Evolutionary conservation across 805 yeast genomes (phyloP).

Genomic region (Saturnispora dispora): DNA sequence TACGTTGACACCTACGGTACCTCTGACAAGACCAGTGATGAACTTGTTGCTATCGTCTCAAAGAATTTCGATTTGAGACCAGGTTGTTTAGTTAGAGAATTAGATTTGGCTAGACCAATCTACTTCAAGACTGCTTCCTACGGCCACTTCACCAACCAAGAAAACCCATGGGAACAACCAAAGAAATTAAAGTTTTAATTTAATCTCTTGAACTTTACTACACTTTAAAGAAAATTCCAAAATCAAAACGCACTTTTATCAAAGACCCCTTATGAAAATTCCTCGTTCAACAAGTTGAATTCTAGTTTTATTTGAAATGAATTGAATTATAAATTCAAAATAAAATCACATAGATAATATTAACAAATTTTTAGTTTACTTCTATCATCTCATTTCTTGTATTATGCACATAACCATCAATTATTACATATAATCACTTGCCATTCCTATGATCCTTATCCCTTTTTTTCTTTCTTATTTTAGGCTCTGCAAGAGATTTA

Average conservation of each 20-base stretch:
- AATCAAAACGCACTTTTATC: background rate
- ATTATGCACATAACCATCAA: background rate
- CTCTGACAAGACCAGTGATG: slow-evolving; percentile 77
- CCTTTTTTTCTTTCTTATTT: background rate
- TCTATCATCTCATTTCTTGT: background rate
- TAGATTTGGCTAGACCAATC: slow-evolving; percentile 98
- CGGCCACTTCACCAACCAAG: slow-evolving; percentile 99
- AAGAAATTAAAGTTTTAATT: slow-evolving; percentile 57
- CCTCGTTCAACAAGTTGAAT: slow-evolving; percentile 8
- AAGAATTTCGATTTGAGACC: slow-evolving; percentile 98
- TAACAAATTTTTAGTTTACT: too few relatives aligned
- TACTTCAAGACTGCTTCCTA: slow-evolving; percentile 98
- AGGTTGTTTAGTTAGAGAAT: slow-evolving; percentile 94
- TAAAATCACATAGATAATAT: background rate
- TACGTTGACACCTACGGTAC: slow-evolving; percentile 98
- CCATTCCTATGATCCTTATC: background rate
- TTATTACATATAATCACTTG: background rate
- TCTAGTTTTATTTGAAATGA: background rate
- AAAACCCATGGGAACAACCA: slow-evolving; percentile 98
- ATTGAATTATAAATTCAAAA: background rate
- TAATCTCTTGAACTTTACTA: background rate
- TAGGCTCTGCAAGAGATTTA: slow-evolving; percentile 5
- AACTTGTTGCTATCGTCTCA: slow-evolving; percentile 84
- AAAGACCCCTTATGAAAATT: slow-evolving; percentile 3
- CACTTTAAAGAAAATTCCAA: background rate